These are phyloP conservation scores for Quercus ilex DNA, from an alignment of 306 rosid genomes.

Conservation along the genomic window DNA sequence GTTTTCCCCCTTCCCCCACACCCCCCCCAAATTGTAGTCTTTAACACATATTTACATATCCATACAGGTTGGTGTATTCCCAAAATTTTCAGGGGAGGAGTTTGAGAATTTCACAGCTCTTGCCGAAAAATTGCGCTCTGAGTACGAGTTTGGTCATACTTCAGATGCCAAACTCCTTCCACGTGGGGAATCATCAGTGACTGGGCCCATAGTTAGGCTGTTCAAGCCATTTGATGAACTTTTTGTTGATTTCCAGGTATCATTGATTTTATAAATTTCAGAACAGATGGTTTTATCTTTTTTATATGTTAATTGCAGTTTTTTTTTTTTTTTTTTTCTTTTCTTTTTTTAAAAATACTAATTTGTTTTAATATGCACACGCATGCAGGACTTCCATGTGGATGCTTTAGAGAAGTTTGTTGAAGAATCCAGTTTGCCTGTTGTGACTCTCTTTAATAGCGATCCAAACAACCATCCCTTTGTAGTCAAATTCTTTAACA, in stretches of 20 bases:
- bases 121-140: constrained; percentile 83
- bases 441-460: constrained; percentile 60
- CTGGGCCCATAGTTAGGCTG: constrained; percentile 72
- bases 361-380: background rate
- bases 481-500: constrained; percentile 65
- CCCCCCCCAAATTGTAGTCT: background rate
- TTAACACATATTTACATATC: background rate
- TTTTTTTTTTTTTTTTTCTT: background rate
- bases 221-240: constrained; percentile 95
- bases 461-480: constrained; percentile 69
- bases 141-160: constrained; percentile 82
- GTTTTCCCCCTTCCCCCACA: background rate
- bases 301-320: background rate
- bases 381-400: constrained; percentile 62
- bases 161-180: constrained; percentile 82
- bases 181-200: constrained; percentile 75
- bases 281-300: background rate
- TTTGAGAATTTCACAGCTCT: constrained; percentile 50
- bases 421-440: constrained; percentile 58
- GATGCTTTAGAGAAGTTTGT: constrained; percentile 72
- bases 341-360: background rate
- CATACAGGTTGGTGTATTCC: constrained; percentile 81
- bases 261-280: background rate
- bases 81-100: constrained; percentile 78
- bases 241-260: constrained; percentile 75